Percentiles rank a stretch among this genome's conserved stretches.
Conservation (phyloP, 2,329 filamentous ascomycete species). For the Diaporthe sp. region DNA sequence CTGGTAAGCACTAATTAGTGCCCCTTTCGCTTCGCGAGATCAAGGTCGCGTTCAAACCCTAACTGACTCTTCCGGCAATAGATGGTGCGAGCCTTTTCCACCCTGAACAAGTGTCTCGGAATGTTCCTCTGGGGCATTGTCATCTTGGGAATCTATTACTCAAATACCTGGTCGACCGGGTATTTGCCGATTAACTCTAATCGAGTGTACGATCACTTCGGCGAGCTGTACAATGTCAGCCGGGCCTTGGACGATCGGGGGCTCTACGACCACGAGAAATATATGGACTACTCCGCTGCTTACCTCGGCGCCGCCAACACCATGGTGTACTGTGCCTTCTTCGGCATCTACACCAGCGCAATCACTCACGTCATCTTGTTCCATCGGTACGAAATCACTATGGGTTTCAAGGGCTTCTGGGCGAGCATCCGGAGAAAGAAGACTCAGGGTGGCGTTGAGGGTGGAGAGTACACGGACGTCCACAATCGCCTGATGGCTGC, state of each 20-base stretch:
- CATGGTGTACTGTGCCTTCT: slow-evolving; percentile 66
- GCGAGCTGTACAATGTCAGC: slow-evolving; percentile 61
- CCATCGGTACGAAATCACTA: slow-evolving; percentile 64
- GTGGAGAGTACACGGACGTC: slow-evolving; percentile 50
- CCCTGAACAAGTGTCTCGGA: slow-evolving; percentile 73
- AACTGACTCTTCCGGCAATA: background rate
- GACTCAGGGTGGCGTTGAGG: background rate
- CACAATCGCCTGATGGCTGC: slow-evolving; percentile 61
- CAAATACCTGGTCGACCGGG: slow-evolving; percentile 27
- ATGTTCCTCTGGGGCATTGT: slow-evolving; percentile 68
- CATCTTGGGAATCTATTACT: slow-evolving; percentile 52
- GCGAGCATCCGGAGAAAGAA: slow-evolving; percentile 41
- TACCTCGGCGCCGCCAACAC: slow-evolving; percentile 44
- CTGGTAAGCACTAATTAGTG: slow-evolving; percentile 58
- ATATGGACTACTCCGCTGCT: slow-evolving; percentile 46
- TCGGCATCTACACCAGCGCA: slow-evolving; percentile 66
- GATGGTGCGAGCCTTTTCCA: slow-evolving; percentile 46
- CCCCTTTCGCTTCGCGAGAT: slow-evolving; percentile 43
- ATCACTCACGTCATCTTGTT: slow-evolving; percentile 65
- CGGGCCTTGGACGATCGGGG: slow-evolving; percentile 36
- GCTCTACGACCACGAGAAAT: slow-evolving; percentile 45
- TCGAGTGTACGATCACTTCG: slow-evolving; percentile 64
- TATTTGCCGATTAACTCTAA: slow-evolving; percentile 69
- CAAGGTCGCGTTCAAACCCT: accelerated
- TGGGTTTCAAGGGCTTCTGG: slow-evolving; percentile 59